Evolutionary conservation across 208 protist genomes (phyloP), one percentile per base, ranked within the genome.

Genomic region (Wallacemonas sp.): DNA sequence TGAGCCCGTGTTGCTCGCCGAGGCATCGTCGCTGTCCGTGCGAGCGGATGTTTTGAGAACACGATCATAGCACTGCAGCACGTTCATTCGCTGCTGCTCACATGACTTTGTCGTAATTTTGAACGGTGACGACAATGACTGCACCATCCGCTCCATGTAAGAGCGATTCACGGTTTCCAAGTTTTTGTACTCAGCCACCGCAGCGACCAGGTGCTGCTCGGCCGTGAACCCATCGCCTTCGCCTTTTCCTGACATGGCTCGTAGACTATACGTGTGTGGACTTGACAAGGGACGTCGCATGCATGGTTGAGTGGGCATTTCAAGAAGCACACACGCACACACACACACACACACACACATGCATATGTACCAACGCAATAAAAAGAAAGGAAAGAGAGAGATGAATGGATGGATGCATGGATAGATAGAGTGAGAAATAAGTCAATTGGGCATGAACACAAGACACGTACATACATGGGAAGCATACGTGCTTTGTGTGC

Each of bases 161-260:
- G 31, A 66, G 69, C 91, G 84, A 39, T 79, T 90, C n/a, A 57
- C 59, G 3, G 70, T 55, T 23, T 92, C 82, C 10, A 89, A 46
- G 41, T 89, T 91, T 36, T 84, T 82, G 41, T 85, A 89, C 65
- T 90, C 81, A 0, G 74, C 67, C 5, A 86, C 76, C 0, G 79
- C 72, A 11, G 86, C 86, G 16, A 87, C 77, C 22, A 95, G 73
- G 61, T 82, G 74, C 67, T 95, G 82, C 71, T 92, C 68, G 3
- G 69, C 59, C 0, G 77, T 81, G 65, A 81, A 87, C 10, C 84
- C 74, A 61, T 78, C 70, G 10, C 12, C 31, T 20, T 46, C 61
- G 26, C n/a, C 32, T 23, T 59, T 59, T 5, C n/a, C 32, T 41
- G 41, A 20, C 62, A 67, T 67, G 0, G 7, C 41, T 31, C 12